These are phyloP conservation scores for Enterocytospora artemiae DNA, from an alignment of 371 early-diverging fungal genomes.

Conservation along the genomic window DNA sequence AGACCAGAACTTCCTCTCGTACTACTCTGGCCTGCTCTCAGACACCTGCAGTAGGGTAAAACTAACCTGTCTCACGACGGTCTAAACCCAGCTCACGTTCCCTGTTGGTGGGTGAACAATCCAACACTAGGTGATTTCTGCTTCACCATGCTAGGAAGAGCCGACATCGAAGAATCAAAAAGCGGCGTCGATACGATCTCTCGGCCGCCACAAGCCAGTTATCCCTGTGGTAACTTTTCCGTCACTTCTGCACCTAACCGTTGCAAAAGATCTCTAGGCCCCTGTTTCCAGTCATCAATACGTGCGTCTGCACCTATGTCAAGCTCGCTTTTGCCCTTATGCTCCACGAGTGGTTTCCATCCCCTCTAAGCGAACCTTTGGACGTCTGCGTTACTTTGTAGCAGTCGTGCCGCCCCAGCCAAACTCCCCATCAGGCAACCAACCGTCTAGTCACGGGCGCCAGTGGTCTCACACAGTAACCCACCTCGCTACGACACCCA, in stretches of 20 bases:
- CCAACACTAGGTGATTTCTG: constrained; percentile 63
- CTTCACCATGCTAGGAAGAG: constrained; percentile 65
- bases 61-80: constrained; percentile 66
- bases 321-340: constrained; percentile 62
- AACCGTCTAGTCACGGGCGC: not conserved
- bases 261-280: constrained; percentile 63
- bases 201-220: constrained; percentile 65
- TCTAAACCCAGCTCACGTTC: constrained; percentile 66
- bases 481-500: constrained; percentile 30
- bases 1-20: constrained; percentile 62
- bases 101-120: constrained; percentile 64
- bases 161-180: constrained; percentile 66
- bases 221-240: constrained; percentile 67
- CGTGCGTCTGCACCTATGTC: constrained; percentile 60
- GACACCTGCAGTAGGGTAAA: constrained; percentile 62
- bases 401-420: constrained; percentile 49
- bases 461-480: constrained; percentile 36
- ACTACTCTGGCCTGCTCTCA: constrained; percentile 61
- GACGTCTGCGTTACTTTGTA: constrained; percentile 42
- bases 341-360: constrained; percentile 31
- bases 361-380: constrained; percentile 31
- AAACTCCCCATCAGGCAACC: constrained; percentile 38
- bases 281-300: constrained; percentile 58
- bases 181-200: constrained; percentile 65
- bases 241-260: constrained; percentile 61